Base-by-base conservation (phyloP, 23 red algal genomes). In the Pyropia haitanensis region DNA sequence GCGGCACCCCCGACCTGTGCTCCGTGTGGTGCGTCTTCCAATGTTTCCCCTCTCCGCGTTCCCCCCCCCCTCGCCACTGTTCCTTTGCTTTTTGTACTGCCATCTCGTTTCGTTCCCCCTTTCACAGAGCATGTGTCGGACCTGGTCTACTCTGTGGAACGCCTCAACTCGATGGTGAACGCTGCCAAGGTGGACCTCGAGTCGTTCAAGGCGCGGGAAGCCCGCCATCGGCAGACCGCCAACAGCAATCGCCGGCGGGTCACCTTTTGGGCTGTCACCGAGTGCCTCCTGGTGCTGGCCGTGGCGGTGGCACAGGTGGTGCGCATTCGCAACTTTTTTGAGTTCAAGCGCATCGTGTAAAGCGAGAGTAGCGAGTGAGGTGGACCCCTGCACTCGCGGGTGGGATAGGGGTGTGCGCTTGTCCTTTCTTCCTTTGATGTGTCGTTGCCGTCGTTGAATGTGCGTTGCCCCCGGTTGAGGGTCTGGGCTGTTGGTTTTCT, bases 301-400 rank as follows among this genome's bases (percentile, higher is more conserved):
- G 83, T 88, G 18, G 83, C 73, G 51, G 83, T 48, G 24, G 83
- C 77, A 30, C 83, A 88, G 58, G 77, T 88, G 1, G 72, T 88
- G 73, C 83, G 83, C 24, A 88, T 88, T 18, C 83, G 83, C 54
- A 88, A 88, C 53, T 79, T 88, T 58, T 88, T 88, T 52, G 83
- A 88, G 34, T 60, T 76, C 63, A 87, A 87, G 53, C 81, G 81
- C 53, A 84, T 74, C 61, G 79, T 84, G 26, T 84, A 84, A 46
- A 46, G 39, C 10, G 39, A 12, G 4, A 46, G 39, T 3, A 9
- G 10, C 13, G 39, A 9, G 39, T 46, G 39, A 0, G 2, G 7
- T 46, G 2, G 39, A 46, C 39, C 39, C 8, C 39, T 46, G 39
- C 39, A 12, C 39, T 9, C 2, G 39, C 39, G 39, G 0, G 39